phyloP scores from a whole-genome alignment of 306 rosid species.

The Prunus mira region DNA sequence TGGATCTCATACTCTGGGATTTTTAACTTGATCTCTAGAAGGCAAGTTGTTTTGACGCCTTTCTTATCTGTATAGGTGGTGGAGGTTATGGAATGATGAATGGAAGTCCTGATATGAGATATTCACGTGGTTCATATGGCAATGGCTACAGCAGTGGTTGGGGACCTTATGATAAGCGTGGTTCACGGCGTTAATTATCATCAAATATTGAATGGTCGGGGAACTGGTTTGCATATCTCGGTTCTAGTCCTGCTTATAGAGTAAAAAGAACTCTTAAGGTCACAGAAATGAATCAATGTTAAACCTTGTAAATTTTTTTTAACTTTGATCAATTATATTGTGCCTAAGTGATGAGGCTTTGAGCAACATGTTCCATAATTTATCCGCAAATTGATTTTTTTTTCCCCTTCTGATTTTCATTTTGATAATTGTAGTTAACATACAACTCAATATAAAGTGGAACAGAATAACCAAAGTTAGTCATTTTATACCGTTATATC shows the following conservation, averaged over 20 bases:
- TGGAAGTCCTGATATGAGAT: constrained; percentile 42
- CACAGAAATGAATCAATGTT: neutral
- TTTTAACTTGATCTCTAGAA: constrained; percentile 3
- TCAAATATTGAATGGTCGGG: neutral
- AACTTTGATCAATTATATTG: neutral
- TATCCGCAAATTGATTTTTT: neutral
- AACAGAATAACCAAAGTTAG: neutral
- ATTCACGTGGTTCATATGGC: constrained; percentile 28
- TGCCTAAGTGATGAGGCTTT: neutral
- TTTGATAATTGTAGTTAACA: neutral
- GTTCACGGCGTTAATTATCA: constrained; percentile 23
- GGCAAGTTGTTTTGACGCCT: constrained; percentile 24
- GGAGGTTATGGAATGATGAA: constrained; percentile 35
- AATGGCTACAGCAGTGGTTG: constrained; percentile 28
- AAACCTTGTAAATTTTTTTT: neutral
- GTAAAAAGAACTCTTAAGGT: neutral
- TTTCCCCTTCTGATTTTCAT: neutral
- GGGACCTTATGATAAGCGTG: constrained; percentile 34
- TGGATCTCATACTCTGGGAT: neutral
- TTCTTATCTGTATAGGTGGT: constrained; percentile 31
- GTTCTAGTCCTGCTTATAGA: neutral
- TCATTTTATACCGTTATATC: neutral
- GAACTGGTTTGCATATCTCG: neutral
- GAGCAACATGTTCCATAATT: neutral
- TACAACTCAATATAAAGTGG: neutral